Percentiles rank a stretch among this genome's conserved stretches.
phyloP scores from a whole-genome alignment of 148 eudicot genomes.

The Simmondsia chinensis region DNA sequence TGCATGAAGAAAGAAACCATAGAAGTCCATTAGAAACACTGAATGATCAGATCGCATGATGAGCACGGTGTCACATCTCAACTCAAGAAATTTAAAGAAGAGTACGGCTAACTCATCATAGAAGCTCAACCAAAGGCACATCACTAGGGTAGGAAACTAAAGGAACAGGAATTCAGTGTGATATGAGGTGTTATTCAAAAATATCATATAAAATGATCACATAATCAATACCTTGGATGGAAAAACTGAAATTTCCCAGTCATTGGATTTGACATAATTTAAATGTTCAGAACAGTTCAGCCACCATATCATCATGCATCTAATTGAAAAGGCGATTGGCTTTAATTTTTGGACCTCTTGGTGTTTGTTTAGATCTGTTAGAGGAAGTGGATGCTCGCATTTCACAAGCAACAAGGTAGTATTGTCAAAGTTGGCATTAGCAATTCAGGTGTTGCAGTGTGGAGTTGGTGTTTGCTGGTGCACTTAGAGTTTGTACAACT shows the following conservation, averaged over 20 bases:
- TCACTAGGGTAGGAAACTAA: neutral
- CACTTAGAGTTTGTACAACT: neutral
- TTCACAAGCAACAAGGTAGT: neutral
- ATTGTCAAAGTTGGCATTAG: neutral
- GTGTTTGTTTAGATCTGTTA: neutral
- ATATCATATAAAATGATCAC: neutral
- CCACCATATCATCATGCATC: neutral
- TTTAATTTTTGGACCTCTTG: neutral
- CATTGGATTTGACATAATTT: too few species aligned
- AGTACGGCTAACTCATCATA: too few species aligned
- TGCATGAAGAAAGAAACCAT: slow-evolving; percentile 19
- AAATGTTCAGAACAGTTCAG: neutral
- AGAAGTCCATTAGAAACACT: neutral
- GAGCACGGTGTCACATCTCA: too few species aligned
- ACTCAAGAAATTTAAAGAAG: too few species aligned
- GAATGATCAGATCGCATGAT: neutral
- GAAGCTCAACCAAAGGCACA: neutral
- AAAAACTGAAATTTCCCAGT: neutral
- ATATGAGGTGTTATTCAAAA: neutral
- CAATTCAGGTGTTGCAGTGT: neutral
- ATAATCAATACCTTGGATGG: neutral
- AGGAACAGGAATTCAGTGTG: neutral
- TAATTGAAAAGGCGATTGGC: neutral
- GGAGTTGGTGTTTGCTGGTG: neutral
- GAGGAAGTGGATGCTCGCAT: neutral